phyloP scores from a whole-genome alignment of 345 rosid genomes.

The Citrus hindsii region DNA sequence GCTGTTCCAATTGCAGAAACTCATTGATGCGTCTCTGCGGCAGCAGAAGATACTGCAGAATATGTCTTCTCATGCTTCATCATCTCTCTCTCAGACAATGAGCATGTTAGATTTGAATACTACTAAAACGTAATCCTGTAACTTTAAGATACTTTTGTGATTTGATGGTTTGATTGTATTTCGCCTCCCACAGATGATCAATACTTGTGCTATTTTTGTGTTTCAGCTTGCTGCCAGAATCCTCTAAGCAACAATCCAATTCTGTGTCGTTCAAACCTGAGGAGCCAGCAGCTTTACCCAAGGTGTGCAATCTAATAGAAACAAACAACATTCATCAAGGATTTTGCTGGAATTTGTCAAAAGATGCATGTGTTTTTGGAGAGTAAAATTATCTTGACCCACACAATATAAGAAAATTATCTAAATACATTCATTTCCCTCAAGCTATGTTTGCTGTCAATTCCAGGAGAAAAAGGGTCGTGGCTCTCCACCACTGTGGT shows the following conservation, averaged over 20 bases:
- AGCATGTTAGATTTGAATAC: slow-evolving; percentile 39
- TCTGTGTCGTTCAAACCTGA: slow-evolving; percentile 33
- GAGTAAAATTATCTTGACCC: background rate
- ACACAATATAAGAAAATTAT: background rate
- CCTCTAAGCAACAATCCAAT: slow-evolving; percentile 27
- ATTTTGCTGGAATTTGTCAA: background rate
- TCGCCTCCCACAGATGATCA: background rate
- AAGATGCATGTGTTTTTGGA: background rate
- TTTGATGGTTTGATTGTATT: slow-evolving; percentile 3
- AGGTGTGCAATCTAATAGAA: slow-evolving; percentile 37
- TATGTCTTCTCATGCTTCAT: slow-evolving; percentile 53
- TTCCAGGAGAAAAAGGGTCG: slow-evolving; percentile 85
- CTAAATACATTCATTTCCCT: background rate
- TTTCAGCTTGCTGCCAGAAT: slow-evolving; percentile 46
- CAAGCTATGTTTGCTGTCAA: background rate
- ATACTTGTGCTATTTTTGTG: background rate
- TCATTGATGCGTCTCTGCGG: slow-evolving; percentile 56
- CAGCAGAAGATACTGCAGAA: slow-evolving; percentile 78
- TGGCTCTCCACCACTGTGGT: slow-evolving; percentile 67
- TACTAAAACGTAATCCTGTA: slow-evolving; percentile 36
- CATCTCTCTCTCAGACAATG: slow-evolving; percentile 41
- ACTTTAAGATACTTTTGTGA: background rate
- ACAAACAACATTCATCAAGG: background rate
- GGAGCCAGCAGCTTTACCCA: slow-evolving; percentile 50
- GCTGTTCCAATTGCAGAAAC: slow-evolving; percentile 49